These are phyloP conservation scores for Inosperma sp. DNA, from an alignment of 768 basidiomycete genomes.

Conservation along the genomic window DNA sequence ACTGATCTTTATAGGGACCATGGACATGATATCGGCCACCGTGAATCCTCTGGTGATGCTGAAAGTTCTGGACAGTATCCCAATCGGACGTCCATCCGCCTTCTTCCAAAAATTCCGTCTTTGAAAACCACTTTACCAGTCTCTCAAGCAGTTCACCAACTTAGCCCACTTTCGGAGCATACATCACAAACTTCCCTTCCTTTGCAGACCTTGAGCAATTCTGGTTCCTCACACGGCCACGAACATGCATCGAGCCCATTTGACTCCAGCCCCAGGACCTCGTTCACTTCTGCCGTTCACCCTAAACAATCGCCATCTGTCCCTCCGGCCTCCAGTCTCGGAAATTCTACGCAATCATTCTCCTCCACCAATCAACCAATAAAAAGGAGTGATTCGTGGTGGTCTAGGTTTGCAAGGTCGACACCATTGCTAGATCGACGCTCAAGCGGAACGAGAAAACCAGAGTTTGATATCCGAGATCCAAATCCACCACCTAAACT, in stretches of 20 bases:
- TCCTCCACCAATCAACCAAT: conserved; percentile 40
- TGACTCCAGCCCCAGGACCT: conserved; percentile 28
- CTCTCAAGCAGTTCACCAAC: conserved; percentile 28
- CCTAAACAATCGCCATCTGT: conserved; percentile 25
- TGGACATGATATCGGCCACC: conserved; percentile 7
- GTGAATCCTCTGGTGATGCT: neutral
- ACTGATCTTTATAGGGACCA: conserved; percentile 14
- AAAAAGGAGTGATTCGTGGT: conserved; percentile 72
- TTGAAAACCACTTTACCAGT: conserved; percentile 33
- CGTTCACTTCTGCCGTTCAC: conserved; percentile 19
- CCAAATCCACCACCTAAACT: conserved; percentile 73
- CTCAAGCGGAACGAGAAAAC: conserved; percentile 36
- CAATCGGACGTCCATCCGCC: conserved; percentile 16
- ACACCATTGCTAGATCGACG: conserved; percentile 61
- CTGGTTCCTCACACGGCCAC: conserved; percentile 26
- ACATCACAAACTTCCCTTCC: conserved; percentile 33
- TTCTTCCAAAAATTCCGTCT: conserved; percentile 19
- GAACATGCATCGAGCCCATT: conserved; percentile 26
- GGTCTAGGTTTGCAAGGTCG: conserved; percentile 66
- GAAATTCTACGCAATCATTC: conserved; percentile 31
- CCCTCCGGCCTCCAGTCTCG: conserved; percentile 40
- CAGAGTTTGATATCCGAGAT: conserved; percentile 61
- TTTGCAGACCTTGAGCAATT: conserved; percentile 23
- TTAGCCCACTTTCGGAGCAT: conserved; percentile 38
- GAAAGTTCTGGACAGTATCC: conserved; percentile 10